Evolutionary conservation across 345 rosid genomes (phyloP).

Genomic region (Hibiscus trionum): DNA sequence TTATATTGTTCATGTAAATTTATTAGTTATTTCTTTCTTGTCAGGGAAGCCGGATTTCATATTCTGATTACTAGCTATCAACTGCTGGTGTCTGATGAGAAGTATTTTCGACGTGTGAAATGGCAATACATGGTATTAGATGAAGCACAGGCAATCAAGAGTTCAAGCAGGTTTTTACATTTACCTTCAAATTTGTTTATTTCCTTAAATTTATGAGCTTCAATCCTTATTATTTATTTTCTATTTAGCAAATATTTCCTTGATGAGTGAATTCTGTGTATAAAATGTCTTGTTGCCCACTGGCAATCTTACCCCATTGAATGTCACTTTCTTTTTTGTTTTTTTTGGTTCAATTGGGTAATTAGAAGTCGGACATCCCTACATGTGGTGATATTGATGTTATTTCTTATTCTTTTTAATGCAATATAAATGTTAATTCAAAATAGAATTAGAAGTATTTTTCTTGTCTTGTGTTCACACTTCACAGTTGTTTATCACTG

Average conservation of each 20-base stretch:
- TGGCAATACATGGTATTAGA: slow-evolving; percentile 99
- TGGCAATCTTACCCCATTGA: background rate
- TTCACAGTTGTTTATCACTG: background rate
- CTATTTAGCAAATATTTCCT: background rate
- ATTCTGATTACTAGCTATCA: slow-evolving; percentile 98
- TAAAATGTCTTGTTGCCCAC: background rate
- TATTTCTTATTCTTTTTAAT: background rate
- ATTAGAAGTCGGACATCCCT: background rate
- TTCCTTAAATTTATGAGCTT: background rate
- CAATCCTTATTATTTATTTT: background rate
- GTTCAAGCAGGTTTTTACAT: slow-evolving; percentile 64
- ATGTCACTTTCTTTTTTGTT: background rate
- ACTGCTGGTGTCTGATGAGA: slow-evolving; percentile 83
- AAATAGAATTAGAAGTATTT: background rate
- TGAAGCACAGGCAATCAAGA: slow-evolving; percentile 99
- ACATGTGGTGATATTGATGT: background rate
- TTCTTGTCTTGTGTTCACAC: background rate
- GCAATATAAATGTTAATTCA: background rate
- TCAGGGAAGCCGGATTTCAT: slow-evolving; percentile 98
- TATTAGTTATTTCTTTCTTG: slow-evolving; percentile 11
- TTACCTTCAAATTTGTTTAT: background rate
- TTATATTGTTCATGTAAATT: background rate
- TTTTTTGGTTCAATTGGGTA: background rate
- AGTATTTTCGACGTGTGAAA: slow-evolving; percentile 92
- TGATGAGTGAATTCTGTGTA: background rate